phyloP scores from a whole-genome alignment of 2,329 filamentous ascomycete species.

The Aspergillus luchuensis region DNA sequence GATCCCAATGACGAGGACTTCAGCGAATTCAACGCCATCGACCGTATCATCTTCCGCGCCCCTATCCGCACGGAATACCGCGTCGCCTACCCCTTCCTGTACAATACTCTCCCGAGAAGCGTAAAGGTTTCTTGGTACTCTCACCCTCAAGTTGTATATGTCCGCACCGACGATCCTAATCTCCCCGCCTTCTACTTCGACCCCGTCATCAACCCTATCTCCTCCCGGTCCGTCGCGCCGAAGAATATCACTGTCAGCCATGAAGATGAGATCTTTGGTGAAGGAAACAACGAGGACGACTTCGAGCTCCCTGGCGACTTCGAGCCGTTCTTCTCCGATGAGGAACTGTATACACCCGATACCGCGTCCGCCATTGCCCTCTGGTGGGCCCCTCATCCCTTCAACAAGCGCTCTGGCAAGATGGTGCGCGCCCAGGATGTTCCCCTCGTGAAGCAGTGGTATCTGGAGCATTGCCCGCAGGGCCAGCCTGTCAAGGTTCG shows the following conservation, averaged over 20 bases:
- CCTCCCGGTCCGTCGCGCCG: constrained; percentile 86
- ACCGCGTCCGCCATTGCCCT: constrained; percentile 88
- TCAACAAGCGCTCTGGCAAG: constrained; percentile 86
- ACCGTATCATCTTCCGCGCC: constrained; percentile 96
- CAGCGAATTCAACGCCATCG: constrained; percentile 98
- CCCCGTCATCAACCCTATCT: constrained; percentile 96
- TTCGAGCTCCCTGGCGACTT: constrained; percentile 79
- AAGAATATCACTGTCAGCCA: constrained; percentile 92
- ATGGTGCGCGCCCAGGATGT: constrained; percentile 99
- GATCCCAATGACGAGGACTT: constrained; percentile 99
- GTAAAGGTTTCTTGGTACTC: constrained; percentile 94
- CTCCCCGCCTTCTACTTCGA: constrained; percentile 98
- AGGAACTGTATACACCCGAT: constrained; percentile 84
- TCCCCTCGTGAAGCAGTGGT: constrained; percentile 96
- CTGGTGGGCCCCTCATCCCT: constrained; percentile 98
- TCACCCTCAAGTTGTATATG: constrained; percentile 88
- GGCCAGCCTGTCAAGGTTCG: constrained; percentile 94
- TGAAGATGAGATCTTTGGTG: constrained; percentile 90
- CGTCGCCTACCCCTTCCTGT: constrained; percentile 90
- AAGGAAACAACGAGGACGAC: constrained; percentile 75
- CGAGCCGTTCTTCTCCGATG: constrained; percentile 86
- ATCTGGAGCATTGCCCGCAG: constrained; percentile 89
- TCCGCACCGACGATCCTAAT: constrained; percentile 80
- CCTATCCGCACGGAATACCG: constrained; percentile 95
- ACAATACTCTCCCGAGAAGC: constrained; percentile 93